Conservation (phyloP, 225 moss, liverwort and hornwort species). For the Thuidium tamariscinum region DNA sequence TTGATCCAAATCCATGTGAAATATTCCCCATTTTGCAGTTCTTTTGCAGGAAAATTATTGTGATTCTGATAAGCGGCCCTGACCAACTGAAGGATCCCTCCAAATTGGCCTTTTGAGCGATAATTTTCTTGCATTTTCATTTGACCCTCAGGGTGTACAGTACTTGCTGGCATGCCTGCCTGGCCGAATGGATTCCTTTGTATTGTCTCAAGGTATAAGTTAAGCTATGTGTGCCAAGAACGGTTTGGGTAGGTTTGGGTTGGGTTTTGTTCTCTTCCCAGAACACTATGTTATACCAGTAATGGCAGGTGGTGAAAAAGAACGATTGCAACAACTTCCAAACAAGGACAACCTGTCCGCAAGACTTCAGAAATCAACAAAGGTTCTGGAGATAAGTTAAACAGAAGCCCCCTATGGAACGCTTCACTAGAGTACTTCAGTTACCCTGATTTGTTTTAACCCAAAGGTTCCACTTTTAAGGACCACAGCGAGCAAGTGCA, state of each 20-base stretch:
- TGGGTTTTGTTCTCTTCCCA: too few species aligned
- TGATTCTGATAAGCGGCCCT: not conserved
- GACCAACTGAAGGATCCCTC: too few species aligned
- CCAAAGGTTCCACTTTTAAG: not conserved
- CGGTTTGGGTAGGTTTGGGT: too few species aligned
- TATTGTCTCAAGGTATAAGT: too few species aligned
- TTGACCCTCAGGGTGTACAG: not conserved
- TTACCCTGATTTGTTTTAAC: not conserved
- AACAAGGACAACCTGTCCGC: not conserved
- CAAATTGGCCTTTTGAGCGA: not conserved
- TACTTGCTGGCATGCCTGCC: too few species aligned
- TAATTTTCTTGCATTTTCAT: too few species aligned
- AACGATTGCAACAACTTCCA: not conserved
- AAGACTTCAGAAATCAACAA: not conserved
- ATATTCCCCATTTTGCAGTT: not conserved
- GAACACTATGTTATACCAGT: too few species aligned
- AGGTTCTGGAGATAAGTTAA: not conserved
- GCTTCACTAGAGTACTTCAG: not conserved
- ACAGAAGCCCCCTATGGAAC: not conserved
- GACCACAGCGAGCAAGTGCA: not conserved
- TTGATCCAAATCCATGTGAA: not conserved
- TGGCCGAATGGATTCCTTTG: not conserved
- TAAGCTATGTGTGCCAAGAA: too few species aligned
- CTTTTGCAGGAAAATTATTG: not conserved
- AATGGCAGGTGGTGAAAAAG: not conserved